A percentile compares a stretch with the other conserved stretches of the same genome.
Evolutionary conservation across 2,329 filamentous ascomycete species (phyloP).

Genomic region (Nigrospora osmanthi): DNA sequence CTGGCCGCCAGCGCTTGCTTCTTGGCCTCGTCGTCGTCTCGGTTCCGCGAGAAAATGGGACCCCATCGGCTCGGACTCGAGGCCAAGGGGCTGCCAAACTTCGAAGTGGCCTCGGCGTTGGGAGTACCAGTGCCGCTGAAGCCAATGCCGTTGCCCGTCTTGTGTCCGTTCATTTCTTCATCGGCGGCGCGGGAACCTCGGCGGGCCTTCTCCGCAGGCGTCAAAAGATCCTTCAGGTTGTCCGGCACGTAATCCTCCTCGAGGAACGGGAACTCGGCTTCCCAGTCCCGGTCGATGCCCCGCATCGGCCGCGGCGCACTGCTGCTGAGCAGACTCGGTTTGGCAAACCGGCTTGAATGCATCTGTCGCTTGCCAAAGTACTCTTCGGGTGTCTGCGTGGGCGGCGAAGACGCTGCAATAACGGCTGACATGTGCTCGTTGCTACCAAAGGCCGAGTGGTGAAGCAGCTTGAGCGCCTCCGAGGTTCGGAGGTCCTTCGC

Average conservation of each 20-base stretch:
- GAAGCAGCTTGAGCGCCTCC: constrained; percentile 56
- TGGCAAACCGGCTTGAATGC: constrained; percentile 58
- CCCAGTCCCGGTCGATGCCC: constrained; percentile 58
- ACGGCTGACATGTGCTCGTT: constrained; percentile 53
- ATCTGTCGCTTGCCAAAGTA: constrained; percentile 65
- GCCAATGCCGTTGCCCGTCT: constrained; percentile 22
- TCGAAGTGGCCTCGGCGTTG: constrained; percentile 37
- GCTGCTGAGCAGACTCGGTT: constrained; percentile 63
- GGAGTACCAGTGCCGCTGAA: constrained; percentile 29
- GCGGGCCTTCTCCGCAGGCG: constrained; percentile 59
- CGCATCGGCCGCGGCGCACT: constrained; percentile 55
- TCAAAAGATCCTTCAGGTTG: constrained; percentile 57
- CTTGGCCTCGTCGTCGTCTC: constrained; percentile 46
- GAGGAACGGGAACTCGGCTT: constrained; percentile 61
- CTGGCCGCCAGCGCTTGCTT: constrained; percentile 36
- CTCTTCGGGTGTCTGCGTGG: constrained; percentile 35
- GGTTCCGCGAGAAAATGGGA: constrained; percentile 50
- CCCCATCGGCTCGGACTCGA: constrained; percentile 56
- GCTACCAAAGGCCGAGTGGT: constrained; percentile 60
- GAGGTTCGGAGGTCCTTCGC: constrained; percentile 54
- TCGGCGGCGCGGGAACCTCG: constrained; percentile 52
- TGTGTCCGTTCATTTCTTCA: constrained; percentile 29
- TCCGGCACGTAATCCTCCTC: constrained; percentile 86
- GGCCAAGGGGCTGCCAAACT: constrained; percentile 54
- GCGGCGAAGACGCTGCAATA: constrained; percentile 26